Base-by-base conservation (phyloP, 768 basidiomycete genomes). In the Tulasnella sp. region DNA sequence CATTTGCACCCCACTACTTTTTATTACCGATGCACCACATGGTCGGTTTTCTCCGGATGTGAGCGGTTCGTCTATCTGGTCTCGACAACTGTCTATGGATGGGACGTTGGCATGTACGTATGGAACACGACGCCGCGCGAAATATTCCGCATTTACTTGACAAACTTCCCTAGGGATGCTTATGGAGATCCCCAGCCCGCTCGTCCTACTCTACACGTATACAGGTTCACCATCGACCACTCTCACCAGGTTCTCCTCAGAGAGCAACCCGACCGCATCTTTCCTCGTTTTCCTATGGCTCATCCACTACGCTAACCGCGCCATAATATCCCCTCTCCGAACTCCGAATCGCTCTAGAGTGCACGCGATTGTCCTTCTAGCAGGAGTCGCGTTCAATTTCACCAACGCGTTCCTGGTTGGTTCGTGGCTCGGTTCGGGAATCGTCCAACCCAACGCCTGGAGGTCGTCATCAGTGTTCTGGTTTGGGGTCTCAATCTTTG, bases 281-380 rank as follows among this genome's bases (percentile, higher is more conserved):
- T 52, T 88, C 51, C 75, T 90, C 56, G 74, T 76, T 13, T 63
- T 68, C 5, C 74, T 85, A 53, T 94, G 78, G 71, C 69, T 92
- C 51, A 56, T 77, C 1, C 92, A 96, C 73, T 95, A 97, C 71
- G 63, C 78, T 54, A 92, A 95, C 71, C 87, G 94, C 51, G 82
- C 89, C 3, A 59, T 92, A 51, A 65, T 96, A 30, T 86, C 83
- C 1, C 88, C 90, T 4, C 73, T 95, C 3, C 79, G 88, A 61
- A 85, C 89, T 0, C 87, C 92, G 0, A 81, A 82, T 30, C 80
- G 91, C 45, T 85, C 86, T 0, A 85, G 81, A 60, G 77, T 84
- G 10, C 87, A 94, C 72, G 67, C 90, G 60, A 68, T 73, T 51
- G 83, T 95, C 9, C 73, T 82, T 1, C 38, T 85, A 9, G 60